These are phyloP conservation scores for Talaromyces verruculosus DNA, from an alignment of 2,329 filamentous ascomycete genomes.

Conservation along the genomic window DNA sequence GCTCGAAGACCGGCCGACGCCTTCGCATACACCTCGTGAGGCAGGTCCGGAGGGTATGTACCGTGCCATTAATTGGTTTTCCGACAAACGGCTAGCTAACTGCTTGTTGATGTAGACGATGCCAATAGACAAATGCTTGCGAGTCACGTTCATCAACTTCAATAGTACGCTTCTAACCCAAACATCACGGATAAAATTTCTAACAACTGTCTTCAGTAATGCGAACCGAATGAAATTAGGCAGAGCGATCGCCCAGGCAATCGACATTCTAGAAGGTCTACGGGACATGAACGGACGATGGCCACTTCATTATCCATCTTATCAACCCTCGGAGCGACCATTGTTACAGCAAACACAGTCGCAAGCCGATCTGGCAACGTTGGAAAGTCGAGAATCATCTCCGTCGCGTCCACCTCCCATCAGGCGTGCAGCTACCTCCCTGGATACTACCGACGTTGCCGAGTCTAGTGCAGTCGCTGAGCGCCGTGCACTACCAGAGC, in stretches of 20 bases:
- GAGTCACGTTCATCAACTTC: conserved; percentile 85
- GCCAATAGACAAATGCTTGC: conserved; percentile 68
- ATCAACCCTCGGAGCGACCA: conserved; percentile 38
- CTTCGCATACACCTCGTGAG: conserved; percentile 54
- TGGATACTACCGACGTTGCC: conserved; percentile 67
- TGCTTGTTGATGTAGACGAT: conserved; percentile 46
- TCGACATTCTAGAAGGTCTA: conserved; percentile 78
- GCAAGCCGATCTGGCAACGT: conserved; percentile 28
- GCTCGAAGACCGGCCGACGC: conserved; percentile 59
- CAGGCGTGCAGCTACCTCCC: conserved; percentile 70
- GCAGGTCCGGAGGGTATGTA: conserved; percentile 47
- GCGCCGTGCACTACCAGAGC: conserved; percentile 63
- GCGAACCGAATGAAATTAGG: conserved; percentile 84
- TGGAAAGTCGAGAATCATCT: conserved; percentile 29
- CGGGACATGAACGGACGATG: conserved; percentile 87
- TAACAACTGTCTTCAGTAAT: conserved; percentile 56
- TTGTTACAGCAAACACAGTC: conserved; percentile 39
- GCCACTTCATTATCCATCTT: conserved; percentile 91
- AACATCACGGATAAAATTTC: neutral
- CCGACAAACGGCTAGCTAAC: neutral
- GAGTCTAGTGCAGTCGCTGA: conserved; percentile 76
- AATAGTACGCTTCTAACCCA: conserved; percentile 58
- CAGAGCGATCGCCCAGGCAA: conserved; percentile 79
- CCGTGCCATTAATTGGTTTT: conserved; percentile 17
- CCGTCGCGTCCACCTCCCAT: conserved; percentile 54